Evolutionary conservation across 164 flowering plant genomes (phyloP), one percentile per base, ranked within the genome.

Genomic region (Vitis rupestris): DNA sequence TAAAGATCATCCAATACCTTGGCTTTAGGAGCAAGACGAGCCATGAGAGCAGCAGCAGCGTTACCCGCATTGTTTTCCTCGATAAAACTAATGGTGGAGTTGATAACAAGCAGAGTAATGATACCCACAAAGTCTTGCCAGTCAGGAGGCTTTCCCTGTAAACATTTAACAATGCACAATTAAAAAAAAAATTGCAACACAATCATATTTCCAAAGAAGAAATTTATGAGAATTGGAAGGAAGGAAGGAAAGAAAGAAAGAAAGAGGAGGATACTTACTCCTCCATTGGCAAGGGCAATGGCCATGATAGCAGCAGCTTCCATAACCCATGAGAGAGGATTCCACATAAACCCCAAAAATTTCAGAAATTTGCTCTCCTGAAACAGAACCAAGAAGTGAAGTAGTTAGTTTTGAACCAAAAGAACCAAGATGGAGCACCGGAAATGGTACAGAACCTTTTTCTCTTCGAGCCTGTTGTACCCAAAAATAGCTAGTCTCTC

Each of bases 61-160:
- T 92, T 92, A n/a, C 95, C 97, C 1, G 97, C 97, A 76, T 88
- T 92, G 76, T 92, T 87, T 79, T 92, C 97, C 79, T 92, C 97
- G 3, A 90, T 84, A 48, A 92, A 92, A 86, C 97, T 92, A 66
- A 92, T 92, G 0, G 95, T 90, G 0, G 97, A 92, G 80, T 92
- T 92, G 37, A 92, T 90, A 9, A 92, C 1, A 65, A 92, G 90
- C 75, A 92, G 73, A 9, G 83, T 75, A 2, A 88, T 86, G 69
- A 92, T 90, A 17, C 97, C 97, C 16, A 92, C 87, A 71, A 92
- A 92, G 65, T 92, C 97, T 70, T 90, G 95, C 92, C 93, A 92
- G 74, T 92, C 95, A 3, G 97, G 94, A 27, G 94, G 89, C 74
- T 88, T 90, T 17, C 88, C 87, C 94, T 91, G 86, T 74, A 72